Base-by-base conservation (phyloP, 768 basidiomycete species). In the Pleurotus citrinopileatus region DNA sequence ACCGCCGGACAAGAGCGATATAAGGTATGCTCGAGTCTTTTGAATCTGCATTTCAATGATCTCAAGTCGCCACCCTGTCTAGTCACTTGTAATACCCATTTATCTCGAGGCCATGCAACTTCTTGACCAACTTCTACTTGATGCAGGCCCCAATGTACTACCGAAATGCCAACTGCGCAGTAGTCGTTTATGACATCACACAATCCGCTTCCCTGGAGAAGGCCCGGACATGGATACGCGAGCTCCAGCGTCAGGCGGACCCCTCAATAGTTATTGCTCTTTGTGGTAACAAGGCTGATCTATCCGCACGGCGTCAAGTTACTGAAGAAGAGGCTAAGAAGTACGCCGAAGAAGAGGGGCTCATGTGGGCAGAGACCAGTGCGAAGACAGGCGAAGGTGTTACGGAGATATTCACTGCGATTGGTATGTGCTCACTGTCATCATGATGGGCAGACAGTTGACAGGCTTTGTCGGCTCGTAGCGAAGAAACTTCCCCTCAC, bases 111-210 rank as follows among this genome's bases (percentile, higher is more conserved):
- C 47, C 46, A 42, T 36, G 17, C 47, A 28, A 43, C 53, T 48
- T 56, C 56, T 61, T 8, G 4, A 25, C 29, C 22, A 19, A 10
- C 17, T 36, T 46, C n/a, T 57, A 58, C 56, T 29, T 45, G 25
- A 42, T 78, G 75, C 78, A 93, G 84, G 91, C 92, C 32, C 94
- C 92, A 53, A 96, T 95, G 94, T 96, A 96, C 76, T 97, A 97
- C 72, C 87, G 93, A 60, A 93, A 93, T 60, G 92, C 91, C 64
- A 90, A 94, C 64, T 94, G 92, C 63, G 93, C 94, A 22, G 91
- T 96, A 23, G 94, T 94, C 43, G 93, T 94, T 19, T 96, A 94
- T 68, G 97, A 99, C 71, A 95, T 99, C 69, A 98, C 97, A 37
- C 89, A 93, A 66, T 67, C 87, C 6, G 79, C 92, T 20, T 96